A percentile compares a stretch with the other conserved stretches of the same genome.
Conservation (phyloP, 352 stramenopile genomes). For the Phytophthora pinifolia region DNA sequence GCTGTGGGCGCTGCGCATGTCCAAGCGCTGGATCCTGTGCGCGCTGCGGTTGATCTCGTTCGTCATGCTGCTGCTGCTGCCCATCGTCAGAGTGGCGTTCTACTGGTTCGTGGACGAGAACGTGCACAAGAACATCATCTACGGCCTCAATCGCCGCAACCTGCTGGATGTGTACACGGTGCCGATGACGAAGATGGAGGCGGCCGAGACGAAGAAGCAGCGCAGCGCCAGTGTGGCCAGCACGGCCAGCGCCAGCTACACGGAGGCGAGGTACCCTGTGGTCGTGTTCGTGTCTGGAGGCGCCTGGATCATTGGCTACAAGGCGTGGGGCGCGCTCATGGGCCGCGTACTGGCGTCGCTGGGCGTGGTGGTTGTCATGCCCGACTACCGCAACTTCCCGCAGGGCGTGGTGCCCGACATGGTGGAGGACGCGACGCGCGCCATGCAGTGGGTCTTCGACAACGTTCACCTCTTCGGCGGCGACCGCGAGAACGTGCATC, state of each 20-base stretch:
- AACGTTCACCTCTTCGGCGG: slow-evolving; percentile 87
- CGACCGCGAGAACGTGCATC: slow-evolving; percentile 78
- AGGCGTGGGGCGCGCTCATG: slow-evolving; percentile 89
- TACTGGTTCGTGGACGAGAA: slow-evolving; percentile 59
- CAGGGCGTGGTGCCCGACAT: slow-evolving; percentile 87
- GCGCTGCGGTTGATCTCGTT: slow-evolving; percentile 66
- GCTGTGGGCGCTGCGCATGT: slow-evolving; percentile 69
- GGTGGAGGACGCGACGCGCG: slow-evolving; percentile 83
- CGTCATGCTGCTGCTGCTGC: slow-evolving; percentile 51
- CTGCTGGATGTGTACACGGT: slow-evolving; percentile 87
- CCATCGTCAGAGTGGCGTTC: slow-evolving; percentile 52
- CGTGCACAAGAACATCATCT: slow-evolving; percentile 84
- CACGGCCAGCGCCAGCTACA: slow-evolving; percentile 21
- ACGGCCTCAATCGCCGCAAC: slow-evolving; percentile 73
- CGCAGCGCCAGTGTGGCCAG: slow-evolving; percentile 15
- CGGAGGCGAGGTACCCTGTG: slow-evolving; percentile 56
- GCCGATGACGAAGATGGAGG: slow-evolving; percentile 20
- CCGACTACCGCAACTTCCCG: slow-evolving; percentile 93
- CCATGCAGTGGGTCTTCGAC: slow-evolving; percentile 88
- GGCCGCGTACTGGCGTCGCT: slow-evolving; percentile 70
- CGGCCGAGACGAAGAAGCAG: slow-evolving; percentile 14
- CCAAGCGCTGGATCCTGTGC: slow-evolving; percentile 70
- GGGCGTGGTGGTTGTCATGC: slow-evolving; percentile 87
- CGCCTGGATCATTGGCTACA: slow-evolving; percentile 94
- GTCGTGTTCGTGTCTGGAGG: slow-evolving; percentile 91